Evolutionary conservation across 2,329 filamentous ascomycete genomes (phyloP), one percentile per base, ranked within the genome.

Genomic region (Penicillium sp.): DNA sequence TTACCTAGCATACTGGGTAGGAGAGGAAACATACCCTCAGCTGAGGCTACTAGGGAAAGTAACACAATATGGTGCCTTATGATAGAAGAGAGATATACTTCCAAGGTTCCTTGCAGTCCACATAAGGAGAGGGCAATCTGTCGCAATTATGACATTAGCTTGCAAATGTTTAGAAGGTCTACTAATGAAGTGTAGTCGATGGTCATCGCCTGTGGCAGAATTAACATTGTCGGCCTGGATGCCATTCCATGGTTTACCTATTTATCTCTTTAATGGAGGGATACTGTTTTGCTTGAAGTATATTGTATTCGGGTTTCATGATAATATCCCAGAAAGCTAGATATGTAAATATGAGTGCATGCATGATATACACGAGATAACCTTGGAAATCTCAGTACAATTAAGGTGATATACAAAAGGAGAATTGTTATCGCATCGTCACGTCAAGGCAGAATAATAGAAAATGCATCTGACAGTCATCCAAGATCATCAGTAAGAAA

Each of bases 401-500:
- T 56, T 49, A 57, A 48, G 44, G 41, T 44, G 56, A 53, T 63
- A 52, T 54, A 44, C 16, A 27, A 31, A 44, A 46, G 59, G 52
- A 53, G 21, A 50, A 27, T 48, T 53, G 44, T 47, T 52, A 56
- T 60, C 39, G 44, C 26, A 29, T 46, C 41, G 46, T 55, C 46
- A 57, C 47, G 53, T 58, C 49, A 56, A 24, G 27, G 14, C 19
- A 31, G 14, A 35, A 22, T 35, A 26, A 14, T 52, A 43, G 26
- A 51, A 43, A 60, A 56, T 52, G 52, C 48, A 52, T 60, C 47
- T 52, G 49, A 58, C 11, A 53, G 49, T 51, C 51, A 43, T 62
- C n/a, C 51, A 29, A 56, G 55, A 60, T 59, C 57, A 58, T 58
- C 52, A 63, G 35, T 7, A 55, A 52, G 29, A 41, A 56, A 54